A percentile compares a stretch with the other conserved stretches of the same genome.
Conservation (phyloP, 139 green algal genomes). For the Mesostigma viride region DNA sequence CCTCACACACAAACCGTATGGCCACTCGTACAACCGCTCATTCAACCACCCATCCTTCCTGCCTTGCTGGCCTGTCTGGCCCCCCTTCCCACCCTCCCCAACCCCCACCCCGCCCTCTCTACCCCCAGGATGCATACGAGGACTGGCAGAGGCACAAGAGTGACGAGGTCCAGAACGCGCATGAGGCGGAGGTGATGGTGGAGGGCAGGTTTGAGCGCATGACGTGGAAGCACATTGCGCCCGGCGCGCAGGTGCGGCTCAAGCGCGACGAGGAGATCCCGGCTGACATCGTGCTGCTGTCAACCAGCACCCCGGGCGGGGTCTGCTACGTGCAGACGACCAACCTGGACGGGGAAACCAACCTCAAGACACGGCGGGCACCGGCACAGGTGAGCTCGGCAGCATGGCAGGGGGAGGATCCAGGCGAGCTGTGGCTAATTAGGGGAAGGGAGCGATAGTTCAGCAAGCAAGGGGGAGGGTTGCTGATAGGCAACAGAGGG, state of each 20-base stretch:
- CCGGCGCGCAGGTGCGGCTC: slow-evolving; percentile 3
- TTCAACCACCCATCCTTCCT: no score
- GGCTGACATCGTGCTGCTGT: slow-evolving; percentile 67
- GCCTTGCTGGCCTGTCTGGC: background rate
- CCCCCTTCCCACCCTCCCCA: background rate
- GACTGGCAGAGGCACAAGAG: slow-evolving; percentile 18
- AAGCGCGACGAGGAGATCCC: slow-evolving; percentile 48
- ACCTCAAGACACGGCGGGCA: slow-evolving; percentile 28
- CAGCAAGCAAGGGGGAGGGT: no score
- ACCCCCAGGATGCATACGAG: slow-evolving; percentile 35
- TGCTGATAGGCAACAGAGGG: no score
- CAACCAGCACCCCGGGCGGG: slow-evolving; percentile 40
- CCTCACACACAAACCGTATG: no score
- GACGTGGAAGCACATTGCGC: background rate
- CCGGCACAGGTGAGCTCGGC: background rate
- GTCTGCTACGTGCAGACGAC: slow-evolving; percentile 67
- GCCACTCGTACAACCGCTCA: no score
- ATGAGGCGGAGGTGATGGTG: background rate
- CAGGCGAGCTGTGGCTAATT: background rate
- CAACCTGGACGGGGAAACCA: slow-evolving; percentile 59
- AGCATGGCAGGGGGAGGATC: background rate
- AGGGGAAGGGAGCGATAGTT: no score
- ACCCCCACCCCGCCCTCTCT: no score
- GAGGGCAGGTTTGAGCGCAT: background rate
- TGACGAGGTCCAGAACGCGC: slow-evolving; percentile 24